Evolutionary conservation across 2,329 filamentous ascomycete genomes (phyloP), one percentile per base, ranked within the genome.

Genomic region (Capronia americana): DNA sequence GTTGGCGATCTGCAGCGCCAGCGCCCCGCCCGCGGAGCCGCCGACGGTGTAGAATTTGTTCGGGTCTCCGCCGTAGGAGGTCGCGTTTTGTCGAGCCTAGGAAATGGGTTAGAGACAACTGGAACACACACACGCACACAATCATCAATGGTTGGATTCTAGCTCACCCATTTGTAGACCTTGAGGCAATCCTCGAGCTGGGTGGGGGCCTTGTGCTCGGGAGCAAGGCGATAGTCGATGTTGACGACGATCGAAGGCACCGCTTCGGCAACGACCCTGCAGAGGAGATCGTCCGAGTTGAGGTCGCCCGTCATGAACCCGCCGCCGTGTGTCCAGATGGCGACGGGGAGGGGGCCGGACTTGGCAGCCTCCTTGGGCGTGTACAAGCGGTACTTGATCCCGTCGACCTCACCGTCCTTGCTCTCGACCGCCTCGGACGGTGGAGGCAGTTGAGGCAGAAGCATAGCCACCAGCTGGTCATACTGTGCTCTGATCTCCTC

Each of bases 11-110:
- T 74, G 75, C 8, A 81, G 73, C 0, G 78, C 77, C 23, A 80
- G 69, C 24, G 76, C 75, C 17, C 73, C 79, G 34, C 79, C 79
- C 12, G 79, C 79, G 8, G 78, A 80, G 3, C 73, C 73, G 23
- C 79, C 79, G 11, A 76, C 73, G 0, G 75, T 76, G 46, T 79
- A 74, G 20, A 77, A 73, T 58, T 77, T 78, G 51, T 69, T 60
- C 5, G 67, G 57, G 58, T 72, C 69, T 11, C 70, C 70, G 3
- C 69, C 69, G 34, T 68, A 58, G 12, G 69, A 72, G 28, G 34
- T 44, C 1, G 69, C 69, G 50, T 72, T 70, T 53, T 70, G 56
- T 20, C 65, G 69, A n/a, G 69, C 70, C 68, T 70, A 23, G 12
- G n/a, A n/a, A 57, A 7, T 1, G 38, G 5, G 48, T 53, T 28